Evolutionary conservation across 768 basidiomycete genomes (phyloP), one percentile per base, ranked within the genome.

Genomic region (Pulveroboletus frians): DNA sequence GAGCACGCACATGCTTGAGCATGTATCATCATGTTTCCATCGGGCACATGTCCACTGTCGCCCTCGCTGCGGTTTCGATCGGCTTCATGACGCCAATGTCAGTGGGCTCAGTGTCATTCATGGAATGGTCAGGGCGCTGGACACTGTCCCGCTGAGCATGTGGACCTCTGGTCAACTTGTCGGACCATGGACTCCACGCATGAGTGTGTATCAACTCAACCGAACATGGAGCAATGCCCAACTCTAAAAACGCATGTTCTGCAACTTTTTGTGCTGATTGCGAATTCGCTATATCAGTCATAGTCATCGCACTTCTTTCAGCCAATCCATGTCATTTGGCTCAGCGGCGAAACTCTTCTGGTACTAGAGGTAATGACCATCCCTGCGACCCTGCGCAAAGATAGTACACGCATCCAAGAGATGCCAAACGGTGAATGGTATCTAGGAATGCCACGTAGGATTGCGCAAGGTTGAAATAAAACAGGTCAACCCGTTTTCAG

Each of bases 81-180:
- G 85, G 82, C 0, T 83, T 81, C 32, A 86, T 88, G 84, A 85
- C 85, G 1, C 82, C 15, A 84, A 77, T 46, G 80, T 84, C 4
- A 57, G 57, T 31, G 65, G 65, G 23, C 53, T 72, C 34, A 88
- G 86, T 54, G 81, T 95, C 46, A 75, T 93, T 13, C 86, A 88
- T 56, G 92, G 92, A 6, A 83, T 95, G 57, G 73, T 82, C 18
- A 86, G 85, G 50, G 85, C 91, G 0, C 79, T 99, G 29, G 96
- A 99, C 63, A 94, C 95, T 0, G 77, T 99, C 62, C 79, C 97
- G 2, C 95, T 95, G 0, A 81, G 89, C 36, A 92, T 95, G 9
- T 99, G 89, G 92, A 94, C 96, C 0, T 92, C 91, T 3, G 63
- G 79, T 3, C 81, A 89, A 5, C 74, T 91, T 0, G 92, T 97